Percentiles rank a stretch among this genome's conserved stretches.
These are phyloP conservation scores for Eurotiales sp. DNA, from an alignment of 2,329 filamentous ascomycete genomes.

Conservation along the genomic window DNA sequence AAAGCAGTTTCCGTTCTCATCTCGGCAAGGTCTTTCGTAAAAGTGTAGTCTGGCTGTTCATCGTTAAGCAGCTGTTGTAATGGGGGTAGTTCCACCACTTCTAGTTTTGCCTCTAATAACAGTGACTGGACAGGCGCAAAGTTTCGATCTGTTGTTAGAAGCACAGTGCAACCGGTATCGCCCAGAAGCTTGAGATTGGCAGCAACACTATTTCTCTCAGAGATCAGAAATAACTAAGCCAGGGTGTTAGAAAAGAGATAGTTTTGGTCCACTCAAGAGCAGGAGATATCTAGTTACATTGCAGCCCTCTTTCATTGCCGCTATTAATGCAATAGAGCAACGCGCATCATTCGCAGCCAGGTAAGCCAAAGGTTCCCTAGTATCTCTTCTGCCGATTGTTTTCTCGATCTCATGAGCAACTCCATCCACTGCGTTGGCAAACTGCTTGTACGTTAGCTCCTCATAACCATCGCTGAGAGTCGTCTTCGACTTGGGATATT, in stretches of 20 bases:
- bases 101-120: background rate
- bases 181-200: background rate
- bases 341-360: slow-evolving; percentile 5
- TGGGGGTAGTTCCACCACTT: background rate
- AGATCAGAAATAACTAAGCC: slow-evolving; percentile 3
- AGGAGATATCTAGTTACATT: background rate
- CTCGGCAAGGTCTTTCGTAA: background rate
- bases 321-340: slow-evolving; percentile 1
- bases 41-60: background rate
- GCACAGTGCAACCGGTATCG: background rate
- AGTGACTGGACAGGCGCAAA: background rate
- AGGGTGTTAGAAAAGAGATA: background rate
- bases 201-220: slow-evolving; percentile 6
- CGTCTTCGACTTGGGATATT: background rate
- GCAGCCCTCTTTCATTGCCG: slow-evolving; percentile 9
- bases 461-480: background rate
- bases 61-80: background rate
- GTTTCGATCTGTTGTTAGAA: background rate
- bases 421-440: slow-evolving; percentile 7
- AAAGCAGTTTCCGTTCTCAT: slow-evolving; percentile 1
- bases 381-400: background rate
- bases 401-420: slow-evolving; percentile 1
- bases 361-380: slow-evolving; percentile 1
- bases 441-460: slow-evolving; percentile 2
- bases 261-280: too few relatives aligned